A percentile compares a stretch with the other conserved stretches of the same genome.
These are phyloP conservation scores for Schwanniomyces yamadae DNA, from an alignment of 805 yeast species.

Conservation along the genomic window DNA sequence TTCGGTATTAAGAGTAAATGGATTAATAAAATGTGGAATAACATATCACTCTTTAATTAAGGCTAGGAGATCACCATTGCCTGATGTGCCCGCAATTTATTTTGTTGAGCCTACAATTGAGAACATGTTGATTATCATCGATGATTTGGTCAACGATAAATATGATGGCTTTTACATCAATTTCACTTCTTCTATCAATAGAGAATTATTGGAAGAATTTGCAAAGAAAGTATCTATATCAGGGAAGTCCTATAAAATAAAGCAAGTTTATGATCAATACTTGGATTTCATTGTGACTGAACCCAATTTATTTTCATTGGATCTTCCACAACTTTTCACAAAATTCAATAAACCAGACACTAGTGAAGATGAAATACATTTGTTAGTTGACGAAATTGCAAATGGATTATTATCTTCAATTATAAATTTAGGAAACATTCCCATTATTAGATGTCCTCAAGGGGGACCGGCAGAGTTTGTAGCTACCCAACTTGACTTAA, in stretches of 20 bases:
- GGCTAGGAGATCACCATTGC: conserved; percentile 74
- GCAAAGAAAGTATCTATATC: conserved; percentile 76
- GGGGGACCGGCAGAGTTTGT: conserved; percentile 96
- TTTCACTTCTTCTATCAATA: conserved; percentile 75
- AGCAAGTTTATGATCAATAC: conserved; percentile 93
- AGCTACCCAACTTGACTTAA: conserved; percentile 81
- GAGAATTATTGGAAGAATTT: conserved; percentile 82
- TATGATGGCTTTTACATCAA: conserved; percentile 82
- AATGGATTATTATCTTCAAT: conserved; percentile 78
- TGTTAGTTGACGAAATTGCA: conserved; percentile 67
- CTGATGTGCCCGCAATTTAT: conserved; percentile 93
- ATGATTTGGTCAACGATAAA: conserved; percentile 70
- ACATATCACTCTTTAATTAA: conserved; percentile 81
- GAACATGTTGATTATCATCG: conserved; percentile 65
- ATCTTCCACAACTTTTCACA: conserved; percentile 62
- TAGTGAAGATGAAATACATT: conserved; percentile 71
- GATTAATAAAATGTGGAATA: conserved; percentile 83
- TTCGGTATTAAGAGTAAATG: conserved; percentile 89
- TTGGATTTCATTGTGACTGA: conserved; percentile 90
- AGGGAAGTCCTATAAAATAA: conserved; percentile 68
- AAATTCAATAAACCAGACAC: conserved; percentile 68
- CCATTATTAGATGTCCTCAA: conserved; percentile 84
- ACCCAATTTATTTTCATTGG: conserved; percentile 83
- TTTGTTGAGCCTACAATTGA: conserved; percentile 85
- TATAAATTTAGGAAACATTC: conserved; percentile 75